A percentile compares a stretch with the other conserved stretches of the same genome.
Conservation (phyloP, 805 yeast genomes). For the Diddensiella transvaalensis region DNA sequence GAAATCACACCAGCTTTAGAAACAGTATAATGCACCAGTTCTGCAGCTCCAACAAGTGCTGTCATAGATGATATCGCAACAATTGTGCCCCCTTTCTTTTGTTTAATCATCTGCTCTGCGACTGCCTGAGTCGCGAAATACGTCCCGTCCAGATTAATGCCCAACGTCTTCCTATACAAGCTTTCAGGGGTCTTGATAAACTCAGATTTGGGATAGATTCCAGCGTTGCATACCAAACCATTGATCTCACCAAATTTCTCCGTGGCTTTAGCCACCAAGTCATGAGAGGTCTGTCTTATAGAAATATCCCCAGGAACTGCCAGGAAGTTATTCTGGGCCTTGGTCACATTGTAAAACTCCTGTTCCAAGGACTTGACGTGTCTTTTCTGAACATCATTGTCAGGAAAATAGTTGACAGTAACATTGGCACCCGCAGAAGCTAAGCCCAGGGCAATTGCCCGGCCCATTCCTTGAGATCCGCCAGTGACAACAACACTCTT, state of each 20-base stretch:
- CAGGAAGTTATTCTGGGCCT: constrained; percentile 21
- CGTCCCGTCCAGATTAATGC: constrained; percentile 43
- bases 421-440: constrained; percentile 45
- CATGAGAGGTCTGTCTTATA: constrained; percentile 36
- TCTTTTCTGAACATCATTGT: constrained; percentile 18
- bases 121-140: constrained; percentile 45
- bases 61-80: constrained; percentile 30
- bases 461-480: constrained; percentile 53
- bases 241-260: constrained; percentile 39
- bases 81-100: constrained; percentile 47
- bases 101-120: constrained; percentile 42
- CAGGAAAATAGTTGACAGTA: constrained; percentile 24
- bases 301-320: constrained; percentile 45
- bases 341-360: constrained; percentile 19
- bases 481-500: constrained; percentile 39
- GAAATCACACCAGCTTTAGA: constrained; percentile 20
- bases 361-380: constrained; percentile 59
- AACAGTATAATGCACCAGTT: constrained; percentile 36
- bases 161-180: constrained; percentile 35
- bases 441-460: constrained; percentile 44
- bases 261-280: constrained; percentile 30
- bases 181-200: constrained; percentile 40
- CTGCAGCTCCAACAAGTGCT: constrained; percentile 22
- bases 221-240: constrained; percentile 45
- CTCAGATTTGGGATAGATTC: constrained; percentile 37